Evolutionary conservation across 176 grass and related monocot genomes (phyloP).

Genomic region (Zea mays): Zm-B73-REFERENCE-NAM-5.0 NC_050099.1:203484501-203485000

Average conservation of each 20-base stretch:
- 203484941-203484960: conserved; percentile 54
- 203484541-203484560: neutral
- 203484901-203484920: conserved; percentile 7
- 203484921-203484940: conserved; percentile 23
- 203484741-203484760: conserved; percentile 19
- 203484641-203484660: conserved; percentile 29
- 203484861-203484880: conserved; percentile 77
- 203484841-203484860: conserved; percentile 84
- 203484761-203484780: neutral
- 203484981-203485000: conserved; percentile 97
- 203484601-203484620: neutral
- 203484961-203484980: conserved; percentile 92
- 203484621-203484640: conserved; percentile 37
- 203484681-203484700: conserved; percentile 50
- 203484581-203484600: neutral
- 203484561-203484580: neutral
- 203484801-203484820: neutral
- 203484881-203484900: conserved; percentile 15
- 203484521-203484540: neutral
- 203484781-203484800: conserved; percentile 2
- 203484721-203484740: neutral
- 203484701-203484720: conserved; percentile 8
- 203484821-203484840: conserved; percentile 71
- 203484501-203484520: neutral
- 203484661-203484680: neutral